Percentiles rank a stretch among this genome's conserved stretches.
Evolutionary conservation across 805 yeast species (phyloP).

Genomic region (Metschnikowia santaceciliae): DNA sequence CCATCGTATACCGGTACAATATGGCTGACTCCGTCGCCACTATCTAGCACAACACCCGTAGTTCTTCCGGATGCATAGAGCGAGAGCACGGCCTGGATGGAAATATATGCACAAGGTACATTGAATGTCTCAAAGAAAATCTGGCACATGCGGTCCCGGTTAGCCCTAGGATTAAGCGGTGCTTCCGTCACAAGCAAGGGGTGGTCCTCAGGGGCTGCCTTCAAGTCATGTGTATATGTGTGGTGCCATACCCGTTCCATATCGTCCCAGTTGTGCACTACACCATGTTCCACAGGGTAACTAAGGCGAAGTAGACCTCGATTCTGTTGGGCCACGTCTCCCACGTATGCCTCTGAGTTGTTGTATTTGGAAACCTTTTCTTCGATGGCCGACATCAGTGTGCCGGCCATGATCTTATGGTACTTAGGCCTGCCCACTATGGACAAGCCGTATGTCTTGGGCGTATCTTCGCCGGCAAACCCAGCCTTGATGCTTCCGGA

Average conservation of each 20-base stretch:
- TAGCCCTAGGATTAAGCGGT: slow-evolving; percentile 67
- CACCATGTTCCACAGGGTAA: slow-evolving; percentile 79
- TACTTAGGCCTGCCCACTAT: slow-evolving; percentile 82
- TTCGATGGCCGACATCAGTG: slow-evolving; percentile 20
- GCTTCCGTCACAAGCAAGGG: slow-evolving; percentile 87
- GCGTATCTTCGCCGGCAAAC: slow-evolving; percentile 87
- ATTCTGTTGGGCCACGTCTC: slow-evolving; percentile 66
- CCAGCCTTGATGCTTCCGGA: slow-evolving; percentile 85
- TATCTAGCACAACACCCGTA: slow-evolving; percentile 83
- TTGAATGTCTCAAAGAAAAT: slow-evolving; percentile 67
- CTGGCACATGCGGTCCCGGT: slow-evolving; percentile 61
- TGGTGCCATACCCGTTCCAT: slow-evolving; percentile 81
- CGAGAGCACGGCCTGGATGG: slow-evolving; percentile 75
- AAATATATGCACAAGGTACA: slow-evolving; percentile 70
- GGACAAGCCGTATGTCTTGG: slow-evolving; percentile 60
- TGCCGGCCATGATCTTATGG: slow-evolving; percentile 69
- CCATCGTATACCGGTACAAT: slow-evolving; percentile 90
- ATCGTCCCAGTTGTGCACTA: slow-evolving; percentile 77
- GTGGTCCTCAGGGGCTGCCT: slow-evolving; percentile 69
- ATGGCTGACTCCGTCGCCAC: slow-evolving; percentile 92
- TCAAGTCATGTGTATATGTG: slow-evolving; percentile 54
- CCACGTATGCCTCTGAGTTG: slow-evolving; percentile 59
- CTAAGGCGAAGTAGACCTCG: slow-evolving; percentile 70
- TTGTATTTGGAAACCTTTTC: slow-evolving; percentile 15
- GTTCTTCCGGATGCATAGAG: slow-evolving; percentile 87